phyloP scores from a whole-genome alignment of 805 yeast genomes.

The Candida vartiovaarae region DNA sequence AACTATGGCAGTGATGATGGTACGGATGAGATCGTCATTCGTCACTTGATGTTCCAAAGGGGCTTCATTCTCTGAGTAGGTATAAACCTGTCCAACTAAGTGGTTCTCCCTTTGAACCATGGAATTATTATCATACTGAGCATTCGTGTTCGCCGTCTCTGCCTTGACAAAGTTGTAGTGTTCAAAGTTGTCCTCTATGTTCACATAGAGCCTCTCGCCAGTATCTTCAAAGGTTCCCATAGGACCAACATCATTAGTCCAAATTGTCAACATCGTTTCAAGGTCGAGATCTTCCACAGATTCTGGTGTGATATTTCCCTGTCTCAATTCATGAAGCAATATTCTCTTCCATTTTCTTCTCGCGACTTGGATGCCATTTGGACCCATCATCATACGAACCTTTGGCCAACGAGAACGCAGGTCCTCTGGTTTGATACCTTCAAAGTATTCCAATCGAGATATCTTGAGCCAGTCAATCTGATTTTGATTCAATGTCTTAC shows the following conservation, averaged over 20 bases:
- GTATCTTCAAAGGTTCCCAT: conserved; percentile 5
- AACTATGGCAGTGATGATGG: conserved; percentile 29
- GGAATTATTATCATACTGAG: conserved; percentile 49
- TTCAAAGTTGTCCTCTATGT: conserved; percentile 40
- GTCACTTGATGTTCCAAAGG: not conserved
- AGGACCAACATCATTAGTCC: conserved; percentile 50
- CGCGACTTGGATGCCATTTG: conserved; percentile 46
- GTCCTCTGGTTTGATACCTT: conserved; percentile 33
- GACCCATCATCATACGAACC: conserved; percentile 54
- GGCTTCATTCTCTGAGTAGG: conserved; percentile 19
- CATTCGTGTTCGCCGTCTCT: conserved; percentile 21
- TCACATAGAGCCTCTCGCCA: conserved; percentile 24
- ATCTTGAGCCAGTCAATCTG: conserved; percentile 62
- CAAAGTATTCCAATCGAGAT: conserved; percentile 33
- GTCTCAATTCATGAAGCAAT: conserved; percentile 50
- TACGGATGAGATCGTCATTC: conserved; percentile 21
- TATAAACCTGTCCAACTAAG: conserved; percentile 39
- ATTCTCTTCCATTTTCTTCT: conserved; percentile 60
- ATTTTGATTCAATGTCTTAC: conserved; percentile 52
- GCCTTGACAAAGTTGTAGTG: conserved; percentile 36
- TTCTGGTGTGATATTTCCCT: conserved; percentile 40
- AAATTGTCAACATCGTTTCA: conserved; percentile 45
- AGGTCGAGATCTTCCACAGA: conserved; percentile 49
- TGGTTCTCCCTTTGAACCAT: conserved; percentile 65
- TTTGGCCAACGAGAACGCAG: conserved; percentile 66